Conservation (phyloP, 805 yeast species). For the Suhomyces xylopsoci region DNA sequence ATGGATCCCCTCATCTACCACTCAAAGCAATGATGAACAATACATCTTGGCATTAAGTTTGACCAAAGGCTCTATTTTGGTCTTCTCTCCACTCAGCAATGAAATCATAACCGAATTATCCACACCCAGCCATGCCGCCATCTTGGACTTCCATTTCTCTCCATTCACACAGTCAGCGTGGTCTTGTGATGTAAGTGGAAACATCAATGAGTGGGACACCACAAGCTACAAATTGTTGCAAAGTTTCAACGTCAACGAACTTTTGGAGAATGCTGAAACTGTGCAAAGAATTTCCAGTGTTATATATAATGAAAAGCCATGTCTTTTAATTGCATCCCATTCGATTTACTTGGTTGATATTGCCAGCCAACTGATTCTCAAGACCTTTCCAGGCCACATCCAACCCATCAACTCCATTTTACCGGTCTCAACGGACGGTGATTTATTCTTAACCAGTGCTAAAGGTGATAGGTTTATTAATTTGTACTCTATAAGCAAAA, state of each 20-base stretch:
- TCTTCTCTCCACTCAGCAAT: constrained; percentile 67
- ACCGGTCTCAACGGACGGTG: constrained; percentile 32
- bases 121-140: constrained; percentile 43
- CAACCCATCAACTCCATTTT: constrained; percentile 57
- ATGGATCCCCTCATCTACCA: constrained; percentile 44
- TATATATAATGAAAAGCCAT: constrained; percentile 30
- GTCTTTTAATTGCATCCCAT: constrained; percentile 64
- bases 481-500: constrained; percentile 50
- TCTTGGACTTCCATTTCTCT: constrained; percentile 50
- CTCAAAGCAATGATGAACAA: constrained; percentile 31
- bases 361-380: constrained; percentile 35
- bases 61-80: constrained; percentile 58
- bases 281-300: constrained; percentile 31
- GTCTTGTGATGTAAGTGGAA: constrained; percentile 59
- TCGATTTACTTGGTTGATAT: constrained; percentile 54
- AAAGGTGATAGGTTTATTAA: constrained; percentile 79
- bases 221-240: constrained; percentile 38
- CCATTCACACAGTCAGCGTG: constrained; percentile 45
- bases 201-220: constrained; percentile 61
- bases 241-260: constrained; percentile 42
- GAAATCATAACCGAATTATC: constrained; percentile 52
- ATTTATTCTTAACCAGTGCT: constrained; percentile 66
- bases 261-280: constrained; percentile 31
- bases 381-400: constrained; percentile 73
- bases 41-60: constrained; percentile 56